Base-by-base conservation (phyloP, 2,329 filamentous ascomycete genomes). In the Fusarium sp. region DNA sequence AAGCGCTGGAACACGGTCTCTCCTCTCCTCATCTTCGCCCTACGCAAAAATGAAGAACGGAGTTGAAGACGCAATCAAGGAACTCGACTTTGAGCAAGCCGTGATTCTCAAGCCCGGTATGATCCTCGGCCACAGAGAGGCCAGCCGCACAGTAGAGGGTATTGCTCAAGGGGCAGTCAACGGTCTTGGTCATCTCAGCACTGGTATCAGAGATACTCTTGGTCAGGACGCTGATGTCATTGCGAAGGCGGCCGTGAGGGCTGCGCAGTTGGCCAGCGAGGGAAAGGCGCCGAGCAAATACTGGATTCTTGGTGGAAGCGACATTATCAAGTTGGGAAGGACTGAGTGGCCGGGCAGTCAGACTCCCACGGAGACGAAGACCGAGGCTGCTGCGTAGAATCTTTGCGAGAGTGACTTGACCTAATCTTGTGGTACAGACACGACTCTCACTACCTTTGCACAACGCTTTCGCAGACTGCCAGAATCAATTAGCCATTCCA, bases 11-110 rank as follows among this genome's bases (percentile, higher is more conserved):
- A 87, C 84, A 2, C 82, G 85, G 25, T 79, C 84, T 19, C 32
- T 86, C 43, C 35, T 84, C 37, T 56, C 74, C 47, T 53, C 82
- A 82, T 57, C 86, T 84, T n/a, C 89, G 80, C 83, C 86, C 78
- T 83, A 87, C 83, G 71, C 89, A 84, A 73, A 85, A 81, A 96
- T 98, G 94, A 98, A 98, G 86, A 91, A 90, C 30, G 93, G 96
- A 76, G 90, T 97, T 44, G 96, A 98, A 81, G 92, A 97, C 38
- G 86, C 90, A 21, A 88, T 97, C 67, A 89, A 89, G 80, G 88
- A 83, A 46, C 83, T 96, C 8, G 91, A 85, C 9, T 97, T 97
- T 79, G 93, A 95, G 56, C 90, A 93, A 73, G 92, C 91, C 9
- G 88, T 97, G 62, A 92, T 98, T 60, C 54, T 92, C 28, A 82